Percentiles rank a stretch among this genome's conserved stretches.
Evolutionary conservation across 2,329 filamentous ascomycete species (phyloP).

Genomic region (Xylaria sp.): DNA sequence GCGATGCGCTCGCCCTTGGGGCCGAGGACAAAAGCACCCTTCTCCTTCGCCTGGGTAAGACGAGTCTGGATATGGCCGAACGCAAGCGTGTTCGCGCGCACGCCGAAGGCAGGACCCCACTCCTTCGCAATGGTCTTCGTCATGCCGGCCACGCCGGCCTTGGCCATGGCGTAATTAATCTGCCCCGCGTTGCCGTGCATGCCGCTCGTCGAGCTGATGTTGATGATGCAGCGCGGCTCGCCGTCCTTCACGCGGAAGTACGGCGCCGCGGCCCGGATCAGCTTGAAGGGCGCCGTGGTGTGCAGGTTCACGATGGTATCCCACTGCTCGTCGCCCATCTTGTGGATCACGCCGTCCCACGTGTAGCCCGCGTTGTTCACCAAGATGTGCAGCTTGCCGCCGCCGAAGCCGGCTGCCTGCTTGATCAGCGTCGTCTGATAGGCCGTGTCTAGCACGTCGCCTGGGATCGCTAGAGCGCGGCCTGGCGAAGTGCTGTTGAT

Average conservation of each 20-base stretch:
- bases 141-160: conserved; percentile 83
- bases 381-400: conserved; percentile 89
- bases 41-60: conserved; percentile 85
- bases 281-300: conserved; percentile 85
- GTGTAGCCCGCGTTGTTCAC: conserved; percentile 94
- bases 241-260: conserved; percentile 90
- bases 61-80: conserved; percentile 85
- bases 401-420: conserved; percentile 80
- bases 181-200: conserved; percentile 91
- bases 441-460: conserved; percentile 77
- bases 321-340: conserved; percentile 93
- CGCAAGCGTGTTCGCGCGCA: conserved; percentile 82
- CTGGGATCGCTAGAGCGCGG: conserved; percentile 76
- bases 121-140: conserved; percentile 93
- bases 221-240: conserved; percentile 81
- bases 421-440: conserved; percentile 79
- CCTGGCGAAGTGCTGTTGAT: conserved; percentile 77
- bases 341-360: conserved; percentile 93
- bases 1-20: conserved; percentile 80
- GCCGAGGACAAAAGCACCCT: conserved; percentile 80
- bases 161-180: conserved; percentile 86
- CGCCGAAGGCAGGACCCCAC: conserved; percentile 86
- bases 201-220: conserved; percentile 84
- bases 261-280: conserved; percentile 80
- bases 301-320: conserved; percentile 87